Evolutionary conservation across 768 basidiomycete species (phyloP).

Genomic region (Boletus tylopilopsis): DNA sequence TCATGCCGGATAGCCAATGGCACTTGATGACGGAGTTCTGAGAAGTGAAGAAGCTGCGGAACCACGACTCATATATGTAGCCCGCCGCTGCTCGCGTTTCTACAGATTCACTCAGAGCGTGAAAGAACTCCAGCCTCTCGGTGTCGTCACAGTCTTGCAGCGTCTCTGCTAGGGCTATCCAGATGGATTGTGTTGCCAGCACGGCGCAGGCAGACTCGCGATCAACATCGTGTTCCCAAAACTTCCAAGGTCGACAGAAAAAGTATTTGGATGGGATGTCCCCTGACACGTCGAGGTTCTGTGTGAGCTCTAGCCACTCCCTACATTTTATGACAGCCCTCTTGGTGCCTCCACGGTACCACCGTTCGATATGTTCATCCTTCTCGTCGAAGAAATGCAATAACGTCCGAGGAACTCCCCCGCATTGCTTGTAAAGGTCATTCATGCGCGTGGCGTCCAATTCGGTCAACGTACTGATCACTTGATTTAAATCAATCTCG

Average conservation of each 20-base stretch:
- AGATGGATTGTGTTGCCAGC: not conserved
- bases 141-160: not conserved
- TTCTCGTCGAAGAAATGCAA: not conserved
- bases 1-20: not conserved
- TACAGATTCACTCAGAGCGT: not conserved
- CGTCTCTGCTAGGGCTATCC: not conserved
- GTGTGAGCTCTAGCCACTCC: too few species aligned
- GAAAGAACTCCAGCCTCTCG: not conserved
- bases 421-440: not conserved
- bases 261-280: not conserved
- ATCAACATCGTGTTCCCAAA: fast-evolving
- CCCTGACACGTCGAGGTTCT: too few species aligned
- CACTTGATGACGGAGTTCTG: not conserved
- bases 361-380: not conserved
- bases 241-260: not conserved
- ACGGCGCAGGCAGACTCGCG: not conserved
- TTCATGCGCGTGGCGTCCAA: not conserved
- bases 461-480: not conserved
- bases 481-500: not conserved
- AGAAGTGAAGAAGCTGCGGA: not conserved
- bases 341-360: not conserved
- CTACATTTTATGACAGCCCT: not conserved
- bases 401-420: not conserved
- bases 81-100: not conserved
- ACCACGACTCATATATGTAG: not conserved